Evolutionary conservation across 331 rosid genomes (phyloP).

Genomic region (Erythrophleum ivorense): DNA sequence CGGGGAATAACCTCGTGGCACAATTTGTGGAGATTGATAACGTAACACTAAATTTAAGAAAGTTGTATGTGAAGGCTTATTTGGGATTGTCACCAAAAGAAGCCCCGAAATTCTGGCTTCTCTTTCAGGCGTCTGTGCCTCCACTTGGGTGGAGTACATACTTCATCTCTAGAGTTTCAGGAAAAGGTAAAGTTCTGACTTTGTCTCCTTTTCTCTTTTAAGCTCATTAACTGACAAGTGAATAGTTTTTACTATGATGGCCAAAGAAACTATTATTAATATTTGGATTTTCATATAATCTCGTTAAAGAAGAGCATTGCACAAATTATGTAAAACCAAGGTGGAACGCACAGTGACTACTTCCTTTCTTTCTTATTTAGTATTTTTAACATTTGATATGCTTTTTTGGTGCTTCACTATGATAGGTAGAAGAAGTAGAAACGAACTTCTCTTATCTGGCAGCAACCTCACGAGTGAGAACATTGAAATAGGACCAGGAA

Average conservation of each 20-base stretch:
- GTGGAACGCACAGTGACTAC: background rate
- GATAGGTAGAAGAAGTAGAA: conserved; percentile 49
- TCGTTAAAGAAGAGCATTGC: background rate
- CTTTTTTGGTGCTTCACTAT: conserved; percentile 37
- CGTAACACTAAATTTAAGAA: conserved; percentile 64
- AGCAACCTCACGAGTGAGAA: conserved; percentile 41
- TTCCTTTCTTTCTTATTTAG: background rate
- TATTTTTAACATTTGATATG: conserved; percentile 1
- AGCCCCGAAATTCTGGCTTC: conserved; percentile 80
- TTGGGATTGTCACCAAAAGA: conserved; percentile 59
- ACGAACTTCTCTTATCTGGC: conserved; percentile 27
- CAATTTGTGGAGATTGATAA: conserved; percentile 67
- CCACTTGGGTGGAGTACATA: conserved; percentile 93
- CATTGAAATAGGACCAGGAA: conserved; percentile 74
- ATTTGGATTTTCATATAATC: conserved; percentile 4
- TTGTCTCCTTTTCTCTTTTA: background rate
- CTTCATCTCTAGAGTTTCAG: conserved; percentile 64
- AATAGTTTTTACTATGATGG: background rate
- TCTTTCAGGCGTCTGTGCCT: conserved; percentile 75
- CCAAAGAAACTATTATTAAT: conserved; percentile 9
- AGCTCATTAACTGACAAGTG: conserved; percentile 23
- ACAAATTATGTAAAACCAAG: background rate
- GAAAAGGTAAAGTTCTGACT: conserved; percentile 48
- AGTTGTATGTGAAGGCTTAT: conserved; percentile 69
- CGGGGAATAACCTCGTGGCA: conserved; percentile 57